These are phyloP conservation scores for Aspergillus ellipticus DNA, from an alignment of 495 filamentous ascomycete genomes.

Conservation along the genomic window DNA sequence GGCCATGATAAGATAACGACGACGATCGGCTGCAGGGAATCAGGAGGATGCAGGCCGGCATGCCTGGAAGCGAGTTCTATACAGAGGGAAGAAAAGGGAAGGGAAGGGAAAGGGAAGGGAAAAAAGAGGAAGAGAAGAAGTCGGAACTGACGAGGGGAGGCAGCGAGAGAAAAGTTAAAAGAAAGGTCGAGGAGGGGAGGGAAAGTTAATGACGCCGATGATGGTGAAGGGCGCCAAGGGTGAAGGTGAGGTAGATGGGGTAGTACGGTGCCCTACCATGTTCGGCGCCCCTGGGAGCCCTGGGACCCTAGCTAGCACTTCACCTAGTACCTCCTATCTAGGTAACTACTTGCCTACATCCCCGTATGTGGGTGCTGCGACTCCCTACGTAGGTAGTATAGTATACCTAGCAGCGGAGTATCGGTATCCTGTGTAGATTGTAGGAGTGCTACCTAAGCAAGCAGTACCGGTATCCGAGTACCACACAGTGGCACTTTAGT, in stretches of 20 bases:
- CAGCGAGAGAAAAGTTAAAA: neutral
- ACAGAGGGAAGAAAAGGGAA: constrained; percentile 10
- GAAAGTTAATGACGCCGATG: constrained; percentile 1
- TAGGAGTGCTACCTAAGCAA: no score
- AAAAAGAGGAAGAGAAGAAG: constrained; percentile 8
- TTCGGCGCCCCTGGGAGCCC: no score
- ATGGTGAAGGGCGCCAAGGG: neutral
- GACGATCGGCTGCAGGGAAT: constrained; percentile 5
- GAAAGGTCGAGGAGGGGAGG: neutral
- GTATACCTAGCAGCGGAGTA: no score
- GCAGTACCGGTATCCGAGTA: no score
- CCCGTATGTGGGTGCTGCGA: neutral
- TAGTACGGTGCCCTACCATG: no score
- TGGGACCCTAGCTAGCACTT: no score
- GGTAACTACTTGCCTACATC: no score
- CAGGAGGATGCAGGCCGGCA: constrained; percentile 11
- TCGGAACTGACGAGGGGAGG: constrained; percentile 30
- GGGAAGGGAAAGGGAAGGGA: neutral
- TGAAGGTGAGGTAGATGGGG: neutral
- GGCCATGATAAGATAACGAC: constrained; percentile 29
- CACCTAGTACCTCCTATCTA: no score
- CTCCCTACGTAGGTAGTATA: no score
- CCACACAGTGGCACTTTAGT: no score
- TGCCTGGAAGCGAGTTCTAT: constrained; percentile 11
- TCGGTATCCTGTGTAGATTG: no score